Evolutionary conservation across 257 asterid species (phyloP), one percentile per base, ranked within the genome.

Genomic region (Vinca minor): DNA sequence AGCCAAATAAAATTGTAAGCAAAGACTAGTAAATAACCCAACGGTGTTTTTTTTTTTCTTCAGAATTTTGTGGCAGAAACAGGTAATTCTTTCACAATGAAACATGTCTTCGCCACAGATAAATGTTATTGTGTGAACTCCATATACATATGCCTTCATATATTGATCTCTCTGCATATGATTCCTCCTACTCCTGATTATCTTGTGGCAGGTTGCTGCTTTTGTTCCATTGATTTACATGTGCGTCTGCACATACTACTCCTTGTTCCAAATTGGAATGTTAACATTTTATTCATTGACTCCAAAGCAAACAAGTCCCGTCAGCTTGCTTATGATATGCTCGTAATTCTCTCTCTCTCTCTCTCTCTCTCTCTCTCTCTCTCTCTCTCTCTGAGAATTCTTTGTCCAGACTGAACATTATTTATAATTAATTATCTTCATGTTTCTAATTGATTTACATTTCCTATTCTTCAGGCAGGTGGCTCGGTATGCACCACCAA

Each of bases 271-370:
- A 75, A 78, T 85, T 14, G 97, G 96, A 48, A 90, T 84, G 97
- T 75, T 87, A 73, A 85, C 86, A 60, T 87, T 90, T 73, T 90
- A 85, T 69, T 86, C 85, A 20, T 71, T 87, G 47, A 85, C 95
- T 44, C 96, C 96, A 54, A 64, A 82, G 67, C 97, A 85, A 78
- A 87, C 97, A 69, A 89, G 87, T 69, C 80, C 96, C 31, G 96
- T 87, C 73, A 87, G 94, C 80, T 80, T 89, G 89, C 89, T 89
- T 49, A 87, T 87, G 96, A 89, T 89, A 74, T 89, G 95, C 95
- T 83, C 94, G 96, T 87, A 87, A 8, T 91, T 76, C 29, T 71
- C 63, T 48, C 52, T 53, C 38, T 26, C 36, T n/a, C n/a, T n/a
- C n/a, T n/a, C n/a, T 49, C 50, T 49, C 64, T 38, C 38, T 39